A percentile compares a stretch with the other conserved stretches of the same genome.
These are phyloP conservation scores for Chloris gayana DNA, from an alignment of 176 grass and related monocot species.

Conservation along the genomic window DNA sequence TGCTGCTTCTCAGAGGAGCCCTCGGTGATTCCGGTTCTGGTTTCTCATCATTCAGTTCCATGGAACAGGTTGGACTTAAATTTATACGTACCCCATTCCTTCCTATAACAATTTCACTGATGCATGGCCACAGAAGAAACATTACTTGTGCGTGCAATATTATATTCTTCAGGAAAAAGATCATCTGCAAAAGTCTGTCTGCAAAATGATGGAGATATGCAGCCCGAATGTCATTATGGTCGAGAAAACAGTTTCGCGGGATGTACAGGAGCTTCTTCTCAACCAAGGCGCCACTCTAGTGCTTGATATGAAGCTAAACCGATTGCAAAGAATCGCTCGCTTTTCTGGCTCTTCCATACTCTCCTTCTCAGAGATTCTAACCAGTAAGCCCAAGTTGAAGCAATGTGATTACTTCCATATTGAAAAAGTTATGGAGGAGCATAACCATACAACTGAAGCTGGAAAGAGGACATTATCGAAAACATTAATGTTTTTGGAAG, in stretches of 20 bases:
- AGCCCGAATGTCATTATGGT: constrained; percentile 82
- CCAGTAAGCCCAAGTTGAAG: constrained; percentile 52
- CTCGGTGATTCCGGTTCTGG: constrained; percentile 66
- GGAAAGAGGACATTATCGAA: constrained; percentile 55
- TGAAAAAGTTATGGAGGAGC: constrained; percentile 66
- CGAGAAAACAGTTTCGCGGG: constrained; percentile 84
- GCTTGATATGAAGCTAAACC: constrained; percentile 80
- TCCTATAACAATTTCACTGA: too few relatives aligned
- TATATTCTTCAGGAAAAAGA: constrained; percentile 69
- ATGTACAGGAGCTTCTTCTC: constrained; percentile 76
- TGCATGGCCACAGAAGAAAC: too few relatives aligned
- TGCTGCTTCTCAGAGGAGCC: constrained; percentile 67
- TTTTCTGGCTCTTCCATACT: constrained; percentile 66
- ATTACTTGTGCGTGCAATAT: too few relatives aligned
- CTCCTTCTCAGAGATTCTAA: constrained; percentile 52
- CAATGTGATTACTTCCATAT: constrained; percentile 80
- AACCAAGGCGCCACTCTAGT: constrained; percentile 65
- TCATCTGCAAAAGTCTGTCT: constrained; percentile 53
- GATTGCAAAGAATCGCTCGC: constrained; percentile 69
- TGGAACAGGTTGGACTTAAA: constrained; percentile 65
- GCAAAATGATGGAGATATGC: constrained; percentile 56
- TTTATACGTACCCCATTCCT: neutral
- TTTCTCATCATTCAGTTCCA: constrained; percentile 74
- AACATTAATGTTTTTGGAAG: constrained; percentile 84
- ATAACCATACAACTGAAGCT: constrained; percentile 34